Percentiles rank a stretch among this genome's conserved stretches.
These are phyloP conservation scores for Trypethelium eluteriae DNA, from an alignment of 495 filamentous ascomycete species.

Conservation along the genomic window DNA sequence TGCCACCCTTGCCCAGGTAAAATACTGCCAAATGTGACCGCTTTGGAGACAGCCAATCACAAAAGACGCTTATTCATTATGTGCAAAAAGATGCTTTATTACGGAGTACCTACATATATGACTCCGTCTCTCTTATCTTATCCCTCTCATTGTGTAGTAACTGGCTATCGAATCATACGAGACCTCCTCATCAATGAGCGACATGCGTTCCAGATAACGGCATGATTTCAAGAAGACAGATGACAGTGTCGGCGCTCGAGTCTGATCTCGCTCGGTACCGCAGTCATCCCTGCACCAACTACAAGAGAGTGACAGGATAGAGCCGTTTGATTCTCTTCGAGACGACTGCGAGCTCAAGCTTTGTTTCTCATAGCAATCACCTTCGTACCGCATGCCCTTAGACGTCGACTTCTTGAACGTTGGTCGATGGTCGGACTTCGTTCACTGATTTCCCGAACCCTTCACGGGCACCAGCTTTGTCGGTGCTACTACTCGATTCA, in stretches of 20 bases:
- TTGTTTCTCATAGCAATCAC: neutral
- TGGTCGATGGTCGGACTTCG: neutral
- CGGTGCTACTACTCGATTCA: constrained; percentile 8
- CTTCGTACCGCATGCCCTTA: neutral
- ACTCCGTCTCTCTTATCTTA: no score
- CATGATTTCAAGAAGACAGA: no score
- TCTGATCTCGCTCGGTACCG: no score
- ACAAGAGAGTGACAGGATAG: no score
- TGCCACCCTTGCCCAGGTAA: neutral
- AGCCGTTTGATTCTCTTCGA: no score
- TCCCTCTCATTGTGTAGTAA: no score
- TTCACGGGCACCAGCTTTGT: neutral
- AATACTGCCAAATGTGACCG: neutral
- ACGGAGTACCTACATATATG: neutral
- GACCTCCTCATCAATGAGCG: no score
- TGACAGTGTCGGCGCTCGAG: no score
- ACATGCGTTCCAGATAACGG: no score
- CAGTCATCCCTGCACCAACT: no score
- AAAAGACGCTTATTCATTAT: neutral
- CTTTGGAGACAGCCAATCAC: neutral
- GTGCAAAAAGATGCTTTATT: neutral
- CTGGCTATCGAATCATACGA: no score
- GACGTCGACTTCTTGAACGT: neutral
- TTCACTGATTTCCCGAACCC: constrained; percentile 1
- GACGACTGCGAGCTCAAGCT: no score